Conservation (phyloP, 805 yeast genomes). For the Starmerella ratchasimensis region DNA sequence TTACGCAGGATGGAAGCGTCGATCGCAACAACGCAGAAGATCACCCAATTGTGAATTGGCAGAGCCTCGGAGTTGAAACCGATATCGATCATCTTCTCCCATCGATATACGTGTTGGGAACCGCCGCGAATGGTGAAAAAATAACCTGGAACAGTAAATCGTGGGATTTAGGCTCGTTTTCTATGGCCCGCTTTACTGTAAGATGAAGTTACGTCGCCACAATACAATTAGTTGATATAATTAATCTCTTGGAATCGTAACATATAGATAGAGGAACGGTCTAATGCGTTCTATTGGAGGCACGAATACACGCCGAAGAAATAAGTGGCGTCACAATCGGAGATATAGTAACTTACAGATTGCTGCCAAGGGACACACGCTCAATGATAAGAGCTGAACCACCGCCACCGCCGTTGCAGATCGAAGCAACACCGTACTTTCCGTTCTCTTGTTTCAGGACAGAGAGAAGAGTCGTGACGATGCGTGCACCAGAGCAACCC, state of each 20-base stretch:
- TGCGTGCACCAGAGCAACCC: slow-evolving; percentile 93
- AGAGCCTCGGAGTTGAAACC: slow-evolving; percentile 36
- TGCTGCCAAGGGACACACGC: slow-evolving; percentile 30
- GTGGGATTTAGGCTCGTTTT: slow-evolving; percentile 10
- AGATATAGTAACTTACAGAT: too few species aligned
- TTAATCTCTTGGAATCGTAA: too few species aligned
- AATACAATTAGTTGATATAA: too few species aligned
- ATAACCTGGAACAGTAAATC: slow-evolving; percentile 7
- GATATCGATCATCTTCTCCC: slow-evolving; percentile 49
- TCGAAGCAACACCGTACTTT: slow-evolving; percentile 84
- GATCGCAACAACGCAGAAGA: slow-evolving; percentile 17
- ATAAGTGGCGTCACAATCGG: not conserved
- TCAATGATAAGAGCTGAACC: slow-evolving; percentile 87
- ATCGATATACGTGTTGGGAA: slow-evolving; percentile 16
- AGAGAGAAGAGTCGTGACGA: slow-evolving; percentile 71
- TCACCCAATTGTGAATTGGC: slow-evolving; percentile 23
- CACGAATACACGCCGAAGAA: not conserved
- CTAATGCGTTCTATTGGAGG: not conserved
- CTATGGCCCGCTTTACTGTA: slow-evolving; percentile 10
- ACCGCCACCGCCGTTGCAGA: slow-evolving; percentile 99
- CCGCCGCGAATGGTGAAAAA: slow-evolving; percentile 11
- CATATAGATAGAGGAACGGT: too few species aligned
- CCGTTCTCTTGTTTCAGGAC: slow-evolving; percentile 76
- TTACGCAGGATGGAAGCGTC: slow-evolving; percentile 1
- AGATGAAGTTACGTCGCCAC: too few species aligned